Evolutionary conservation across 1,284 basidiomycete species (phyloP), one percentile per base, ranked within the genome.

Genomic region (Ceratobasidium sp.): DNA sequence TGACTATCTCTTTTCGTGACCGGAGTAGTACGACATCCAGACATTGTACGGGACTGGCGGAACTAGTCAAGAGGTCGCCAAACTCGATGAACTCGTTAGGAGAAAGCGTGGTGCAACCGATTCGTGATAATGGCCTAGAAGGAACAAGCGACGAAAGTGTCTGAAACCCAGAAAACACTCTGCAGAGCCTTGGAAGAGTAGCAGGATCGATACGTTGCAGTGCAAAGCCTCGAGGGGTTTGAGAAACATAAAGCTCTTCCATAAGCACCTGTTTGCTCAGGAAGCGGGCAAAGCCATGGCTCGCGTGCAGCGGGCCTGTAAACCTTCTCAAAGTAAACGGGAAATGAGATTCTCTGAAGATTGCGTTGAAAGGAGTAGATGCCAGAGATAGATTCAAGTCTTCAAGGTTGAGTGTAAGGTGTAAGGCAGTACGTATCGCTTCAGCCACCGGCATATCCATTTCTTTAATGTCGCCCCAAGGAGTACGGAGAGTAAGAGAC

Each of bases 11-110:
- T 12, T 60, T 63, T 0, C 71, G 71, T 0, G 71, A 60, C 40
- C 71, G 71, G 18, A 75, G 56, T n/a, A 75, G 39, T 40, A 64
- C 60, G 15, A 75, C 49, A 2, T 75, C 71, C 2, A 75, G 20
- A 1, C 12, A 20, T 26, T 18, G 58, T 39, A 75, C 60, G 1
- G 44, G 58, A 23, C 10, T 42, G 15, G 60, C 12, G 23, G 71
- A 64, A 28, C 46, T 58, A 4, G 9, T 39, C 44, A 75, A 28
- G 20, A 75, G 58, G 10, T 75, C 60, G 2, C 71, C 71, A 40
- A 75, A 75, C 0, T 58, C 71, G 10, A 23, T 33, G 42, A 75
- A 75, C 23, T 75, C 71, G 28, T 7, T 51, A 2, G 60, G n/a
- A 46, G 44, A 51, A 20, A 75, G 60, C 60, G 42, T 60, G 2